These are phyloP conservation scores for Bromus sterilis DNA, from an alignment of 176 grass and related monocot species.

Conservation along the genomic window DNA sequence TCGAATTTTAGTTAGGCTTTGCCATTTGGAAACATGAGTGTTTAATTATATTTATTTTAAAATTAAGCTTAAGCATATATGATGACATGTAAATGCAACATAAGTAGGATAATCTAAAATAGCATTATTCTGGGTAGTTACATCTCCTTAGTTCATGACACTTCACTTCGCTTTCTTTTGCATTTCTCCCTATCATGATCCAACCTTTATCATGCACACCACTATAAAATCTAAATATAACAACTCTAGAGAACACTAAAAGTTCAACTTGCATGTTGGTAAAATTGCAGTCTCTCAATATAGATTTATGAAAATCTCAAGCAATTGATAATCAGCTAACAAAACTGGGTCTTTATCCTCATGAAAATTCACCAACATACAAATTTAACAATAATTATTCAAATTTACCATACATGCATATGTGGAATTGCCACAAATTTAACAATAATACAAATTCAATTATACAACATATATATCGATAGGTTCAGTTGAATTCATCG, in stretches of 20 bases:
- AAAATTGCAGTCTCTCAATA: background rate
- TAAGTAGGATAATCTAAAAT: too few species aligned
- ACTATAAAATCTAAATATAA: background rate
- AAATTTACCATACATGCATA: background rate
- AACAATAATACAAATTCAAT: background rate
- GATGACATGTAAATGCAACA: too few species aligned
- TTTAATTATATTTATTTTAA: too few species aligned
- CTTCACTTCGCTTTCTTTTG: too few species aligned
- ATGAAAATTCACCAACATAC: background rate
- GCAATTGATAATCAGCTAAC: background rate
- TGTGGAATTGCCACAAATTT: background rate
- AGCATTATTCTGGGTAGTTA: too few species aligned
- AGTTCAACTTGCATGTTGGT: background rate
- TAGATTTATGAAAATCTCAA: background rate
- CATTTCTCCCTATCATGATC: background rate
- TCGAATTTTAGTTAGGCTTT: too few species aligned
- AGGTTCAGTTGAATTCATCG: background rate
- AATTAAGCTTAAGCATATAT: too few species aligned
- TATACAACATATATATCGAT: background rate
- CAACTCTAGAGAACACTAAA: background rate
- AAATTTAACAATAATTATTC: background rate
- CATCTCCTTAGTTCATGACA: too few species aligned
- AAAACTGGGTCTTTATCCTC: background rate
- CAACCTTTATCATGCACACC: background rate
- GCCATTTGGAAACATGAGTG: too few species aligned